These are phyloP conservation scores for Gomphus sp. DNA, from an alignment of 1,284 basidiomycete genomes.

Conservation along the genomic window DNA sequence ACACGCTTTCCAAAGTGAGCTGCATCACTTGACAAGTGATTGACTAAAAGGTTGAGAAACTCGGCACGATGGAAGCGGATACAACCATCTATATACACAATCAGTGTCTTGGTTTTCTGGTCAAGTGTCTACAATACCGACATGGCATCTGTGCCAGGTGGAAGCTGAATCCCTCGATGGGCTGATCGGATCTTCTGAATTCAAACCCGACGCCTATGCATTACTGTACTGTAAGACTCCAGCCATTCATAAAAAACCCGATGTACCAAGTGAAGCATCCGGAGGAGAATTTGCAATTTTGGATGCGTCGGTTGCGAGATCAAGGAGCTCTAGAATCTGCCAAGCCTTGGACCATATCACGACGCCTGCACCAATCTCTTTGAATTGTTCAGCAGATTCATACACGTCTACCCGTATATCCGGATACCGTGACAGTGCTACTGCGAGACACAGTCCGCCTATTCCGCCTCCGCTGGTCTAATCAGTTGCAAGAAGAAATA, in stretches of 20 bases:
- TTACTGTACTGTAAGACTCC: neutral
- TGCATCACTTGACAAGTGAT: conserved; percentile 27
- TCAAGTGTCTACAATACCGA: conserved; percentile 15
- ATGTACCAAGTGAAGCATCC: conserved; percentile 18
- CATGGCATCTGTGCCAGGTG: conserved; percentile 38
- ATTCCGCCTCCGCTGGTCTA: conserved; percentile 37
- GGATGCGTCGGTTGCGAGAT: conserved; percentile 29
- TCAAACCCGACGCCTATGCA: conserved; percentile 29
- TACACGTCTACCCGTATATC: conserved; percentile 41
- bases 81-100: conserved; percentile 26
- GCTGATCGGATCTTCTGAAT: conserved; percentile 43
- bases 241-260: neutral
- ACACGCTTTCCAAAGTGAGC: conserved; percentile 36
- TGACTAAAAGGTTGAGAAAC: conserved; percentile 35
- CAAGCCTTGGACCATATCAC: conserved; percentile 43
- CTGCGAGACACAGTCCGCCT: conserved; percentile 35
- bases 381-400: conserved; percentile 36
- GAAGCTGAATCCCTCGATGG: conserved; percentile 33
- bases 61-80: conserved; percentile 39
- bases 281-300: conserved; percentile 28
- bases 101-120: neutral
- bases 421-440: conserved; percentile 28
- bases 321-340: conserved; percentile 32
- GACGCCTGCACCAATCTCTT: conserved; percentile 48
- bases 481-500: neutral